Base-by-base conservation (phyloP, 2,329 filamentous ascomycete genomes). In the Ophiostoma sp. region DNA sequence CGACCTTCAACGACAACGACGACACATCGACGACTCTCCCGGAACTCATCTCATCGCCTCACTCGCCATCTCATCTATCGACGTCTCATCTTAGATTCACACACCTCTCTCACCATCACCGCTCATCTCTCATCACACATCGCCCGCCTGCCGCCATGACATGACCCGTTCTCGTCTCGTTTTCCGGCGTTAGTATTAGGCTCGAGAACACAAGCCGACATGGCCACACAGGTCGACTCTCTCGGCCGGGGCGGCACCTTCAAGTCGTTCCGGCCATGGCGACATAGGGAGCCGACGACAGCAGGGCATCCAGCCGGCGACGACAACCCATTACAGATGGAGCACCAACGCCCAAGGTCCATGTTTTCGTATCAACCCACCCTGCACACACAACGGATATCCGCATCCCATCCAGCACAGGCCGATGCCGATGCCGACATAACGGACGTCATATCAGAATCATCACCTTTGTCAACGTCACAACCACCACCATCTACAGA, bases 141-240 rank as follows among this genome's bases (percentile, higher is more conserved):
- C 25, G 28, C n/a, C 12, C 11, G 33, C 9, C 33, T 42, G 59
- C 33, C 33, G 59, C 59, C 59, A 64, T 64, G 59, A 42, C 59
- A 64, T 64, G 59, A 64, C 33, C 59, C 8, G 28, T 59, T 3
- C 5, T 3, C 15, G 17, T 9, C 6, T 5, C 55, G 50, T 61
- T 15, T 48, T 61, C 39, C 17, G 57, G 57, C 22, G 57, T 57
- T 28, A 25, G 25, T 22, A 55, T 6, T 48, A 4, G 42, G 6
- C 19, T 48, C 19, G 15, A 33, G 25, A 17, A 17, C 28, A 33
- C 11, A 33, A 11, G 15, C 17, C 28, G 12, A 33, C 50, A 80
- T 81, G 79, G 78, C 77, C 59, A 69, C 80, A 22, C 78, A 79
- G 66, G 71, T 80, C 45, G 78, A 78, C 48, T 61, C 78, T 39